phyloP scores from a whole-genome alignment of 108 stramenopile genomes.

The Hondaea fermentalgiana region DNA sequence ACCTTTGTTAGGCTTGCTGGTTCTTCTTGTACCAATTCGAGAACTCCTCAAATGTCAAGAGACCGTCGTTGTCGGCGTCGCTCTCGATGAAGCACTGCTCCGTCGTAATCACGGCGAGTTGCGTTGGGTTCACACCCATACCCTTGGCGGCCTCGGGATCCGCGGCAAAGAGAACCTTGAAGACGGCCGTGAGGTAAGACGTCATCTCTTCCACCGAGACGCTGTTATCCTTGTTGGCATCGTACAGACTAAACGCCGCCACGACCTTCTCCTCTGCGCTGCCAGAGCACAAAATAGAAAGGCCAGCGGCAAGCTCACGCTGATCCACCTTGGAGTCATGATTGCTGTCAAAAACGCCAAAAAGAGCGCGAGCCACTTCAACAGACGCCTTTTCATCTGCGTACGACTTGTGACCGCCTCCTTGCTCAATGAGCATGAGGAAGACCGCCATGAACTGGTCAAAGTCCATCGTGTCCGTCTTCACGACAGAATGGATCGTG shows the following conservation, averaged over 20 bases:
- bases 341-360: background rate
- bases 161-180: conserved; percentile 12
- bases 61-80: conserved; percentile 9
- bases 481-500: background rate
- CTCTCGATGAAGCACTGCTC: background rate
- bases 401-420: background rate
- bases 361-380: background rate
- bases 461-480: background rate
- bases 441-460: background rate
- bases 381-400: background rate
- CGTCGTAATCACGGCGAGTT: background rate
- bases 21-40: background rate
- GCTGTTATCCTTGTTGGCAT: conserved; percentile 24
- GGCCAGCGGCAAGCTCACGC: conserved; percentile 6
- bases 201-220: conserved; percentile 16
- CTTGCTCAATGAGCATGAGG: background rate
- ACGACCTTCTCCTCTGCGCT: conserved; percentile 28
- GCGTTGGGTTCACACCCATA: background rate
- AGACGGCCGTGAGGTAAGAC: conserved; percentile 14
- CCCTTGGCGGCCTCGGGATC: background rate
- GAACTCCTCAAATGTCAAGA: conserved; percentile 17
- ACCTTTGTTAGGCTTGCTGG: background rate
- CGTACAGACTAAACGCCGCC: conserved; percentile 39
- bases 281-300: background rate
- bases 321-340: background rate